Conservation (phyloP, 495 filamentous ascomycete genomes). For the Aspergillus panamensis region DNA sequence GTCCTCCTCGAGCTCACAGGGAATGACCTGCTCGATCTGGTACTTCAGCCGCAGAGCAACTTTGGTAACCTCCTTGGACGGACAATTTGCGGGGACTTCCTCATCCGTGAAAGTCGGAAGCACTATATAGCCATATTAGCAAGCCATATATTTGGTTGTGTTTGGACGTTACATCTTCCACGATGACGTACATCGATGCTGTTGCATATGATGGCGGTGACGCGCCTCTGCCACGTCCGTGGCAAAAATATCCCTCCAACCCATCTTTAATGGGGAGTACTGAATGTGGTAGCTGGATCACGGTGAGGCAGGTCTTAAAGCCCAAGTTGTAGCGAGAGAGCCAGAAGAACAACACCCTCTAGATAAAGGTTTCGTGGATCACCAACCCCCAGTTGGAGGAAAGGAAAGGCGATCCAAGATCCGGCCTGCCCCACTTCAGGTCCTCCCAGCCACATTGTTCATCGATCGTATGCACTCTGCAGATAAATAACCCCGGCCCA, state of each 20-base stretch:
- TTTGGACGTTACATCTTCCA: background rate
- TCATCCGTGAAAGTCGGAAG: conserved; percentile 37
- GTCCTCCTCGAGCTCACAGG: conserved; percentile 76
- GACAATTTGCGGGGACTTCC: conserved; percentile 44
- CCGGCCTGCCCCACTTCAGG: background rate
- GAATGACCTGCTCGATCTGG: conserved; percentile 82
- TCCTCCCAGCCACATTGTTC: background rate
- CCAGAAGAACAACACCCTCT: background rate
- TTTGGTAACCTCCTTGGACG: conserved; percentile 72
- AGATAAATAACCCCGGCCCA: background rate
- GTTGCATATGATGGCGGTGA: conserved; percentile 31
- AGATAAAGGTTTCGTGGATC: background rate
- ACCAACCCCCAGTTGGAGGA: background rate
- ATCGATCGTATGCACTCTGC: background rate
- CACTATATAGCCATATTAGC: conserved; percentile 32
- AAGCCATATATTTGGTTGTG: background rate
- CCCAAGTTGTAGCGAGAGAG: background rate
- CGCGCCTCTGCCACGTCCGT: conserved; percentile 22
- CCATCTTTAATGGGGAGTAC: conserved; percentile 25
- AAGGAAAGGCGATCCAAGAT: background rate
- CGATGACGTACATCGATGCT: conserved; percentile 42
- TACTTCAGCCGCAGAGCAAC: conserved; percentile 85
- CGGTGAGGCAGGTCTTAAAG: background rate
- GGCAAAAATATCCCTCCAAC: conserved; percentile 36
- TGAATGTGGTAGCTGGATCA: background rate